These are phyloP conservation scores for Rhizopus delemar DNA, from an alignment of 371 early-diverging fungal species.

Conservation along the genomic window DNA sequence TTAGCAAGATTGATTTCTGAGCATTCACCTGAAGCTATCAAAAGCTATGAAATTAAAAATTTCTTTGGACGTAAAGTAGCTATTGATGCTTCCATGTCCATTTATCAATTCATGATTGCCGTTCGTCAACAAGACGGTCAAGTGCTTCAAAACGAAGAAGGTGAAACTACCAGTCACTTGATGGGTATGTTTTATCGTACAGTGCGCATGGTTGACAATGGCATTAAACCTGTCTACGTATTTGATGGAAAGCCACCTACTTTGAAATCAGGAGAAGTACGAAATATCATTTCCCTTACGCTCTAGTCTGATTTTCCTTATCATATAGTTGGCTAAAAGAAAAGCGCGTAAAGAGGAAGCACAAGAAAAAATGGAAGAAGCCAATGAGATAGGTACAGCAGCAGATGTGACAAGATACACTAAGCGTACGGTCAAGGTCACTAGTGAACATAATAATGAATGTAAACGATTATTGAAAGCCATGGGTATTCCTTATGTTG, in stretches of 20 bases:
- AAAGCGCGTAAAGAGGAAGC: slow-evolving; percentile 87
- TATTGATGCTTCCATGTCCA: slow-evolving; percentile 97
- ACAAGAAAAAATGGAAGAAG: slow-evolving; percentile 77
- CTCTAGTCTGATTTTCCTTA: not conserved
- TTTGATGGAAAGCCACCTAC: slow-evolving; percentile 99
- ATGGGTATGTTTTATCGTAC: slow-evolving; percentile 99
- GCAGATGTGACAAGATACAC: slow-evolving; percentile 89
- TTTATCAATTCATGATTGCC: slow-evolving; percentile 99
- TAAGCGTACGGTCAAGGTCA: slow-evolving; percentile 94
- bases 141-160: slow-evolving; percentile 84
- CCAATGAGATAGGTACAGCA: slow-evolving; percentile 82
- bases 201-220: slow-evolving; percentile 97
- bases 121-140: slow-evolving; percentile 93
- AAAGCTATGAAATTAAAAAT: slow-evolving; percentile 81
- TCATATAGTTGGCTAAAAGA: slow-evolving; percentile 80
- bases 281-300: not conserved
- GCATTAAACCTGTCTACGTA: slow-evolving; percentile 98
- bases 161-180: slow-evolving; percentile 97
- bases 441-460: slow-evolving; percentile 94
- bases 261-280: slow-evolving; percentile 86
- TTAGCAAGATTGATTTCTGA: slow-evolving; percentile 95
- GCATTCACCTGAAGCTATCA: slow-evolving; percentile 85
- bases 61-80: slow-evolving; percentile 98
- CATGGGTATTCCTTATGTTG: slow-evolving; percentile 98
- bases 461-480: slow-evolving; percentile 87